These are phyloP conservation scores for Cucurbita maxima DNA, from an alignment of 306 rosid species.

Conservation along the genomic window DNA sequence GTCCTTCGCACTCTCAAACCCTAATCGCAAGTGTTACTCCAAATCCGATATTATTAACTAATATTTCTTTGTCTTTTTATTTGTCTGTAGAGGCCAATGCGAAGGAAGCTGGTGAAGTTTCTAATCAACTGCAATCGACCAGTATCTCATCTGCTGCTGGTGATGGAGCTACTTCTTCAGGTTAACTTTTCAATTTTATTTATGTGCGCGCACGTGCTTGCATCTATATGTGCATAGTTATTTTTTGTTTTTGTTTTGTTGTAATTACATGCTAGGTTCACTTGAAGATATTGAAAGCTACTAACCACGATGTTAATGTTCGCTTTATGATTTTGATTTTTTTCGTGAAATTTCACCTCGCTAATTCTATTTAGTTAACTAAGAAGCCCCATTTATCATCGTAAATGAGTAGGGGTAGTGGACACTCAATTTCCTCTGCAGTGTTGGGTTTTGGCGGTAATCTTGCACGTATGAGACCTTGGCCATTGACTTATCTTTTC, in stretches of 20 bases:
- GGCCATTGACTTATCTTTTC: background rate
- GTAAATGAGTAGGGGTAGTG: background rate
- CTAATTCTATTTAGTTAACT: background rate
- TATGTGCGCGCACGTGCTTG: background rate
- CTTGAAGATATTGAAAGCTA: background rate
- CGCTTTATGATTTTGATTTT: background rate
- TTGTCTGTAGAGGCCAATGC: constrained; percentile 39
- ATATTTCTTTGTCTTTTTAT: background rate
- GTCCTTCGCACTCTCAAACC: constrained; percentile 14
- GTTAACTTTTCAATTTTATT: constrained; percentile 12
- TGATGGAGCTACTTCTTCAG: constrained; percentile 82
- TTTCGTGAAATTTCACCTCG: background rate
- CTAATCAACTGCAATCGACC: constrained; percentile 52
- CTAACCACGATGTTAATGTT: background rate
- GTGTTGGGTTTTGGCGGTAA: background rate
- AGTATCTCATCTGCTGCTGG: constrained; percentile 41
- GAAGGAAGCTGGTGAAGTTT: constrained; percentile 50
- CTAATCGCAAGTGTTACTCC: background rate
- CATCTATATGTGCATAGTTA: background rate
- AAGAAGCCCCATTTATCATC: background rate
- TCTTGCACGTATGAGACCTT: background rate
- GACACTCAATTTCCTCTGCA: background rate
- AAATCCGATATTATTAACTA: background rate
- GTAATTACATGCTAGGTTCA: background rate
- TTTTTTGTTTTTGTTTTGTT: background rate